Evolutionary conservation across 371 early-diverging fungal genomes (phyloP).

Genomic region (Chytridium lagenaria): DNA sequence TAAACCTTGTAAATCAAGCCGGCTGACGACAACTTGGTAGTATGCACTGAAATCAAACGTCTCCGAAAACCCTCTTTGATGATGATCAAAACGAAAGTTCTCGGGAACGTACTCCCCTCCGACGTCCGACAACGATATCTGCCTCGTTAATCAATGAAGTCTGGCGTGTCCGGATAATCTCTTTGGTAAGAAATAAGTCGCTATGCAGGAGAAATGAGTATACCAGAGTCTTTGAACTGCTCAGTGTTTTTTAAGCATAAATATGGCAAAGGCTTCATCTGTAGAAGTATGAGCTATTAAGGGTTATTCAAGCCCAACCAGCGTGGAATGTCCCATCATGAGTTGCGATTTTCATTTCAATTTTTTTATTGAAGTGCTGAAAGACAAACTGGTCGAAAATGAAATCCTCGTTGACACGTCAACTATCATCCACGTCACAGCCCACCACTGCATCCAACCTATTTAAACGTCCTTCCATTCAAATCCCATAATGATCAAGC

Average conservation of each 20-base stretch:
- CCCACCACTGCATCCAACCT: background rate
- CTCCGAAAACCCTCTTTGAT: slow-evolving; percentile 94
- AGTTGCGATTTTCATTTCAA: slow-evolving; percentile 71
- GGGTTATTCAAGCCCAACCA: slow-evolving; percentile 34
- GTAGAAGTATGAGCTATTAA: slow-evolving; percentile 65
- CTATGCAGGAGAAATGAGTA: background rate
- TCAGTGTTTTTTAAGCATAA: slow-evolving; percentile 73
- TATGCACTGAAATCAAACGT: slow-evolving; percentile 80
- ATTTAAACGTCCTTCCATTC: background rate
- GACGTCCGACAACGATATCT: slow-evolving; percentile 96
- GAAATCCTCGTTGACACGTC: background rate
- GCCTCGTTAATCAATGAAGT: slow-evolving; percentile 75
- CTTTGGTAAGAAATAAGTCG: slow-evolving; percentile 28
- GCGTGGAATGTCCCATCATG: slow-evolving; percentile 91
- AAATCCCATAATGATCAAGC: background rate
- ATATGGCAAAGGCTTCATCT: slow-evolving; percentile 95
- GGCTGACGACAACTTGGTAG: slow-evolving; percentile 65
- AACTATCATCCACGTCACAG: slow-evolving; percentile 1
- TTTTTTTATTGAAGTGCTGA: background rate
- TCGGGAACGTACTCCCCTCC: slow-evolving; percentile 93
- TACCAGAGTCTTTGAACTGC: slow-evolving; percentile 71
- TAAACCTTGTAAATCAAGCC: slow-evolving; percentile 51
- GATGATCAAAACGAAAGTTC: slow-evolving; percentile 91
- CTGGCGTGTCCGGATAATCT: slow-evolving; percentile 84
- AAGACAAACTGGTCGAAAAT: background rate